Evolutionary conservation across 352 stramenopile genomes (phyloP).

Genomic region (Aphanomyces astaci): DNA sequence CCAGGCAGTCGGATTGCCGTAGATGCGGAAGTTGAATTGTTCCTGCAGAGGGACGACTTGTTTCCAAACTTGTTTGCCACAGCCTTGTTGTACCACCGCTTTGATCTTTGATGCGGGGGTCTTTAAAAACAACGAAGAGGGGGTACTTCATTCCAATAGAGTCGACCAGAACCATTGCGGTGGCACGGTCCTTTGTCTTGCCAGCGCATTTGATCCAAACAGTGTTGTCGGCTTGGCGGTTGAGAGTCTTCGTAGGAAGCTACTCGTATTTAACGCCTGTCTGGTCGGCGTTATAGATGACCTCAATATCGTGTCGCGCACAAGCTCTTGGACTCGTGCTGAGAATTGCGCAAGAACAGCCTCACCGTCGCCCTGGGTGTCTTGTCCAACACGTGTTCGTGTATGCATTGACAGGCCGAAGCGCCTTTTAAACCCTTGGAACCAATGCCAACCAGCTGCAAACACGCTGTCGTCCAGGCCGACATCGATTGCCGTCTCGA

Average conservation of each 20-base stretch:
- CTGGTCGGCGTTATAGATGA: constrained; percentile 13
- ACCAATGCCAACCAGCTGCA: constrained; percentile 9
- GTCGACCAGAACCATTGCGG: constrained; percentile 1
- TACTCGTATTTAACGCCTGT: constrained; percentile 10
- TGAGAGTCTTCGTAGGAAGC: not conserved
- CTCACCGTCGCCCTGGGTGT: not conserved
- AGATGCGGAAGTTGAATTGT: not conserved
- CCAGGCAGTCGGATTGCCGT: constrained; percentile 1
- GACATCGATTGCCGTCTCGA: not conserved
- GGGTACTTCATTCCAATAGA: constrained; percentile 10
- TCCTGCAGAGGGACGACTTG: not conserved
- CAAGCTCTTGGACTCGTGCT: not conserved
- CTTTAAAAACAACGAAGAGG: not conserved
- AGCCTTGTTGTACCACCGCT: not conserved
- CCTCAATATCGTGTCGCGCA: not conserved
- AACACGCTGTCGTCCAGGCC: not conserved
- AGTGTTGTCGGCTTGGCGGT: not conserved
- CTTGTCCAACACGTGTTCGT: constrained; percentile 1
- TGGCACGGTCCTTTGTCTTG: not conserved
- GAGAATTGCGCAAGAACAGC: not conserved
- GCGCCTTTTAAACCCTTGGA: not conserved
- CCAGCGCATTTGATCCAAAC: constrained; percentile 4
- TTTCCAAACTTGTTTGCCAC: not conserved
- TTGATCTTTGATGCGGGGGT: not conserved
- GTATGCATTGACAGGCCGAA: constrained; percentile 1